Percentiles rank a stretch among this genome's conserved stretches.
These are phyloP conservation scores for Citrus medica DNA, from an alignment of 345 rosid species.

Conservation along the genomic window DNA sequence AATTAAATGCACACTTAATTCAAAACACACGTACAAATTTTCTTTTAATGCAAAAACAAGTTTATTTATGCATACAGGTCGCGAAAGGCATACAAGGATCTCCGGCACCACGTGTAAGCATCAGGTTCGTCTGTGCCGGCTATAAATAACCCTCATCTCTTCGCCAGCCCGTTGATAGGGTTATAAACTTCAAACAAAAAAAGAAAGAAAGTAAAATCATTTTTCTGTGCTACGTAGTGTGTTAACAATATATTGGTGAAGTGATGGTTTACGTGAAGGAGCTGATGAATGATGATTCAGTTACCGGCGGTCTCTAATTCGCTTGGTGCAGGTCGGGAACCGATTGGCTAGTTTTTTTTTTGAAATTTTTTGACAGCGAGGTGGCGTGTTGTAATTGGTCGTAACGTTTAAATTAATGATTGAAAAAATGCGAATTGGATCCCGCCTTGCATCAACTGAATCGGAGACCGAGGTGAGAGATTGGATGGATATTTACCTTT, in stretches of 20 bases:
- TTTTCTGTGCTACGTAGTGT: not conserved
- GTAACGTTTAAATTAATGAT: not conserved
- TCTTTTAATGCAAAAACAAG: too few relatives aligned
- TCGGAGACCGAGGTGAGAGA: constrained; percentile 80
- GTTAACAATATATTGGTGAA: not conserved
- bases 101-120: constrained; percentile 27
- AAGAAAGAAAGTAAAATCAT: not conserved
- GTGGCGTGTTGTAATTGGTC: constrained; percentile 22
- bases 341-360: constrained; percentile 28
- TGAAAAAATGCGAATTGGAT: constrained; percentile 39
- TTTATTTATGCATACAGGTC: not conserved
- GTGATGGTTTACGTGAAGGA: not conserved
- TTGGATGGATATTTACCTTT: constrained; percentile 21
- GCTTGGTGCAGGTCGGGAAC: constrained; percentile 99
- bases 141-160: constrained; percentile 30
- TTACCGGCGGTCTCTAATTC: constrained; percentile 85
- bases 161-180: constrained; percentile 19
- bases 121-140: constrained; percentile 24
- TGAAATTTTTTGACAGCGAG: not conserved
- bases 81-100: not conserved
- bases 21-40: too few relatives aligned
- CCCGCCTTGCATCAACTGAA: constrained; percentile 99
- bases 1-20: too few relatives aligned
- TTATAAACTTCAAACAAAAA: not conserved
- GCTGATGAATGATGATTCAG: constrained; percentile 17